Conservation (phyloP, 306 rosid genomes). For the Benincasa hispida region DNA sequence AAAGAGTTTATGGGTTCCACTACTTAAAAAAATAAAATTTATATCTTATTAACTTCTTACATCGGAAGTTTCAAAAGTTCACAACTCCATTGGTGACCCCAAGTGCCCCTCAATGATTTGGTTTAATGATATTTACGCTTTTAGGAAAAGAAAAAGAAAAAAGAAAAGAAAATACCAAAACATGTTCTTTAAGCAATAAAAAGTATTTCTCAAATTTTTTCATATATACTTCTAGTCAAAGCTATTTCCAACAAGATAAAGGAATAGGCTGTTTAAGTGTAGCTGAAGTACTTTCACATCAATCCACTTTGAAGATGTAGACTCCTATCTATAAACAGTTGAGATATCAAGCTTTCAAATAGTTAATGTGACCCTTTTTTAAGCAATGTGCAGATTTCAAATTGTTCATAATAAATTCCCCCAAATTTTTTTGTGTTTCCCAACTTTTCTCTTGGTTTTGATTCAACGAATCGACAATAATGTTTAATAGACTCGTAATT, state of each 20-base stretch:
- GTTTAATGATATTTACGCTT: too few species aligned
- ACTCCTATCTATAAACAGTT: slow-evolving; percentile 1
- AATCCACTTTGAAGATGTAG: not conserved
- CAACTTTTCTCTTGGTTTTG: not conserved
- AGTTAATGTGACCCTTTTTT: slow-evolving; percentile 1
- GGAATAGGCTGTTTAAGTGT: not conserved
- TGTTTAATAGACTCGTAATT: not conserved
- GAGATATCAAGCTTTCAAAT: not conserved
- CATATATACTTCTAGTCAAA: not conserved
- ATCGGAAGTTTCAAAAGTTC: too few species aligned
- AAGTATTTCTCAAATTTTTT: too few species aligned
- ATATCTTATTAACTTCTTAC: too few species aligned
- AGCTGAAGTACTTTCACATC: not conserved
- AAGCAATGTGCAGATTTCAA: not conserved
- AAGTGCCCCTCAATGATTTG: too few species aligned
- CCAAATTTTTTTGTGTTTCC: not conserved
- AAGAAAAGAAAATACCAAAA: too few species aligned
- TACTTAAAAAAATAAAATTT: too few species aligned
- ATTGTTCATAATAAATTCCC: not conserved
- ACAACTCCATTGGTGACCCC: too few species aligned
- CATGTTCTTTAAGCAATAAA: too few species aligned
- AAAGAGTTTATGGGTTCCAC: too few species aligned
- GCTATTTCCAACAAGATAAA: not conserved
- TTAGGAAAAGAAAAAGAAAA: too few species aligned
- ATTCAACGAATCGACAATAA: not conserved